Evolutionary conservation across 2,329 filamentous ascomycete species (phyloP).

Genomic region (Cadophora malorum): DNA sequence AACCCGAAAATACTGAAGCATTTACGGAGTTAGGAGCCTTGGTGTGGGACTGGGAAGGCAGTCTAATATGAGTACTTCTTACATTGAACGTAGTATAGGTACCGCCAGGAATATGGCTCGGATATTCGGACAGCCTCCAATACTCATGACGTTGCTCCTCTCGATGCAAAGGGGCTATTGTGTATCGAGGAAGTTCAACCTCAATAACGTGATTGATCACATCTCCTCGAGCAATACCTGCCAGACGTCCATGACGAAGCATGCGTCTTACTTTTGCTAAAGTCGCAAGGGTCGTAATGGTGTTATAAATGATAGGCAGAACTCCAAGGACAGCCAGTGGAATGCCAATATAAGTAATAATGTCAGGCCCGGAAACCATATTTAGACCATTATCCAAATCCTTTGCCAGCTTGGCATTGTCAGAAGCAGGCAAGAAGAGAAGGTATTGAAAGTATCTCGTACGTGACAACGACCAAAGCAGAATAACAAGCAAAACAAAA

Average conservation of each 20-base stretch:
- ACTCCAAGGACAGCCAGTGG: constrained; percentile 65
- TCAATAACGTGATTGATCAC: constrained; percentile 71
- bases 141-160: constrained; percentile 60
- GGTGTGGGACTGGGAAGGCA: background rate
- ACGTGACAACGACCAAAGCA: background rate
- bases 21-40: background rate
- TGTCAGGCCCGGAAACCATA: constrained; percentile 45
- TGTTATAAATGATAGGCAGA: constrained; percentile 71
- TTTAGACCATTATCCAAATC: background rate
- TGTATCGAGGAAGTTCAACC: constrained; percentile 69
- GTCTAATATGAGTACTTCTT: background rate
- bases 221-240: constrained; percentile 66
- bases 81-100: constrained; percentile 68
- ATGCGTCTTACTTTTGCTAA: constrained; percentile 65
- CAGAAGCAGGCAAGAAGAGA: background rate
- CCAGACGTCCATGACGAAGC: constrained; percentile 61
- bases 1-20: background rate
- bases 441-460: background rate
- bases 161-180: constrained; percentile 65
- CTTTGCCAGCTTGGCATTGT: constrained; percentile 15
- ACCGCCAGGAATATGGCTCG: constrained; percentile 63
- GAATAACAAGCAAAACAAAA: background rate
- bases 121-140: constrained; percentile 60
- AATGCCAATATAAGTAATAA: constrained; percentile 63
- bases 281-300: constrained; percentile 63